A percentile compares a stretch with the other conserved stretches of the same genome.
These are phyloP conservation scores for Gossypium lobatum DNA, from an alignment of 441 rosid species.

Conservation along the genomic window DNA sequence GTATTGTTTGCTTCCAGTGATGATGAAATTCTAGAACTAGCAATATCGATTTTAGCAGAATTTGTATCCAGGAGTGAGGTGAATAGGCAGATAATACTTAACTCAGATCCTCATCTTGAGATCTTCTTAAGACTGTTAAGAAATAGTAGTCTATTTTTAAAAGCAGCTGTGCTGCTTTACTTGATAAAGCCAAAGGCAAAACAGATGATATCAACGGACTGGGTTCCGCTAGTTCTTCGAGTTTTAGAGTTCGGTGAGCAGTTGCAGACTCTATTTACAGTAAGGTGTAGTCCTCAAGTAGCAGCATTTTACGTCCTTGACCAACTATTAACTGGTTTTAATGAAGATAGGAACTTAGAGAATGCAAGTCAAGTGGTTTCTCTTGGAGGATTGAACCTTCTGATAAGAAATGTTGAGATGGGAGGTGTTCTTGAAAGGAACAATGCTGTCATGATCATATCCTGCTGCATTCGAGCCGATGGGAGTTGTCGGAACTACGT, in stretches of 20 bases:
- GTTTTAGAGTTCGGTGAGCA: constrained; percentile 59
- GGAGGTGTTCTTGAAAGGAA: constrained; percentile 35
- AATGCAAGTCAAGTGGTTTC: constrained; percentile 49
- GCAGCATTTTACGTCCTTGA: constrained; percentile 56
- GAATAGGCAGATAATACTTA: constrained; percentile 33
- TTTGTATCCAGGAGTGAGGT: constrained; percentile 26
- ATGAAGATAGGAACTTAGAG: constrained; percentile 53
- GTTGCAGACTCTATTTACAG: constrained; percentile 45
- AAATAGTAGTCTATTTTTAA: constrained; percentile 46
- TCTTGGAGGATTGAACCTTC: constrained; percentile 46
- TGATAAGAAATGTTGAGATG: constrained; percentile 28
- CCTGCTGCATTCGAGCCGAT: constrained; percentile 41
- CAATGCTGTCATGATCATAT: constrained; percentile 32
- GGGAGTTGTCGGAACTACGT: constrained; percentile 43
- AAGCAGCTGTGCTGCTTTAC: constrained; percentile 52
- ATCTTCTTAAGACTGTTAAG: constrained; percentile 41
- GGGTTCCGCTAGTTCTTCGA: constrained; percentile 52
- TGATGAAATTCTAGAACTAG: constrained; percentile 48
- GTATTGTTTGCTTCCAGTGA: constrained; percentile 43
- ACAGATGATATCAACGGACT: constrained; percentile 53
- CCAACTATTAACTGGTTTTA: constrained; percentile 51
- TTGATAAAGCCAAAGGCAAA: constrained; percentile 52
- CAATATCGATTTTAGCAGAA: constrained; percentile 45
- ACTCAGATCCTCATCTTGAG: constrained; percentile 44
- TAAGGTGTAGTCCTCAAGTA: constrained; percentile 40